Evolutionary conservation across 352 stramenopile genomes (phyloP), one percentile per base, ranked within the genome.

Genomic region (Pythium folliculosum): DNA sequence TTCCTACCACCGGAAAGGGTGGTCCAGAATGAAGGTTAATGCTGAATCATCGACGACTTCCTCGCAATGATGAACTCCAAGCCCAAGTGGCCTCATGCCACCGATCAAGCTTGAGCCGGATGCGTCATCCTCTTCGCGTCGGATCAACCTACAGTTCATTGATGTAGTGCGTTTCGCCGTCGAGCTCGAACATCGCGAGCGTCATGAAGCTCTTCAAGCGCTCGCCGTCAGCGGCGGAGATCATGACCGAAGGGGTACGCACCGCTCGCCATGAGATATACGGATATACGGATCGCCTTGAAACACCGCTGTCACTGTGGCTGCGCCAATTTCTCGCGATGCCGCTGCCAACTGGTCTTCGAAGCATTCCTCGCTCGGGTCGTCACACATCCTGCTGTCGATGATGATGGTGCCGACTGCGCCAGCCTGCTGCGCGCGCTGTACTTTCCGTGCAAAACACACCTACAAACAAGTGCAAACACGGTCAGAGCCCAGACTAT

Each of bases 151-250:
- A 63, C 12, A 54, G 32, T 0, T 59, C 40, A 8, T 60, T 67
- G 30, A 55, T 60, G 17, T 57, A 61, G n/a, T 67, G 61, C 0
- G 10, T 50, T 16, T 67, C 51, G 7, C 62, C 62, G 5, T 63
- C 12, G 7, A 69, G 22, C 25, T 69, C 53, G 35, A 69, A 63
- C 22, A 19, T 1, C 32, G 21, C 44, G 5, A 69, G 32, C 45
- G n/a, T 22, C 62, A 69, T 69, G 30, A 69, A 58, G 17, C 37
- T 50, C 38, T 51, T 40, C 3, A 69, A 21, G 17, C 62, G 62
- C 19, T 69, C 62, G 8, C 62, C 62, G 45, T 69, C 62, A 2
- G 44, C 47, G 5, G 62, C 62, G 1, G 62, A 69, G 16, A 69
- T 45, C 4, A 69, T 10, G 1, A 69, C 53, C 6, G 62, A 63